phyloP scores from a whole-genome alignment of 495 filamentous ascomycete species.

The Tuber aestivum region DNA sequence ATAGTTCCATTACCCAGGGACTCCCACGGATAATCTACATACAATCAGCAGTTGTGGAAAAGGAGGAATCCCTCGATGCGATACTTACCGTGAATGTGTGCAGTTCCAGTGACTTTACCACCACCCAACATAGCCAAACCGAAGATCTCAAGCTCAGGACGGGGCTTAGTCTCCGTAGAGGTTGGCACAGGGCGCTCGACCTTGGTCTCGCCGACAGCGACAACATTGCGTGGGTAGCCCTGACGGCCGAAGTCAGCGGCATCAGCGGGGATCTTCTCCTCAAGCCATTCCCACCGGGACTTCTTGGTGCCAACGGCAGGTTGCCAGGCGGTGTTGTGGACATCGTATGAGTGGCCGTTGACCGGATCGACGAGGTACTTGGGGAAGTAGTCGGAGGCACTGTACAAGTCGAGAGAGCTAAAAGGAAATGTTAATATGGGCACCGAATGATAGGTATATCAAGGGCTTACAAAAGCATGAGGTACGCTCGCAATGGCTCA shows the following conservation, averaged over 20 bases:
- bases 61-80: not conserved
- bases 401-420: conserved; percentile 42
- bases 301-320: conserved; percentile 40
- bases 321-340: conserved; percentile 42
- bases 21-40: conserved; percentile 45
- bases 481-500: conserved; percentile 43
- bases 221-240: conserved; percentile 20
- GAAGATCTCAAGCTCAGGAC: conserved; percentile 44
- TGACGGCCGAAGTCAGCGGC: conserved; percentile 16
- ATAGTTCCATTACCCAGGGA: conserved; percentile 42
- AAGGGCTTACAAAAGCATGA: conserved; percentile 37
- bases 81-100: conserved; percentile 41
- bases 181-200: conserved; percentile 1
- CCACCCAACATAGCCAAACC: conserved; percentile 44
- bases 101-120: conserved; percentile 41
- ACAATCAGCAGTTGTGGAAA: not conserved
- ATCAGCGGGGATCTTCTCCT: conserved; percentile 32
- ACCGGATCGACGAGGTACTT: conserved; percentile 38
- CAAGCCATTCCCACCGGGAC: conserved; percentile 46
- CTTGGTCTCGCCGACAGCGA: conserved; percentile 15
- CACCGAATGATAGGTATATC: not conserved
- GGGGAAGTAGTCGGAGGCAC: conserved; percentile 42
- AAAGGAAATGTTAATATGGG: conserved; percentile 11
- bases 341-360: conserved; percentile 41
- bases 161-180: conserved; percentile 9